These are phyloP conservation scores for Lodderomyces margitis DNA, from an alignment of 1,139 yeast species.

Conservation along the genomic window DNA sequence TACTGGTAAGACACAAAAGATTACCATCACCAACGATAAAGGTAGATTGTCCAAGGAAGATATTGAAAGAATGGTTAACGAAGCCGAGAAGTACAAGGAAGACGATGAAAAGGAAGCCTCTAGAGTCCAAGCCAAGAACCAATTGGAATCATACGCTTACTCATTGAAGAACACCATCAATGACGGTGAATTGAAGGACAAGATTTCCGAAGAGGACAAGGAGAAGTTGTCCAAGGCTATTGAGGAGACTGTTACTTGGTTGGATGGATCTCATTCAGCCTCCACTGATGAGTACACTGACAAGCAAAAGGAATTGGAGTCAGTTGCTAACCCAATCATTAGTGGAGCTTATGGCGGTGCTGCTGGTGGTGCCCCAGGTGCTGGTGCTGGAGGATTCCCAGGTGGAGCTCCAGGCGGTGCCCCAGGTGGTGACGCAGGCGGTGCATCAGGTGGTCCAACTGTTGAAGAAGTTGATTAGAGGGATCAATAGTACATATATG, in stretches of 20 bases:
- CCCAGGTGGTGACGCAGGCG: constrained; percentile 49
- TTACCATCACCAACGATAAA: constrained; percentile 50
- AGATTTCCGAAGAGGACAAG: constrained; percentile 78
- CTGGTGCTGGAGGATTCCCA: constrained; percentile 60
- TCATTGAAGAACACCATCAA: constrained; percentile 75
- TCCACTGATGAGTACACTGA: constrained; percentile 83
- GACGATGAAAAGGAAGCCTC: constrained; percentile 49
- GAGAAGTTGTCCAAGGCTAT: constrained; percentile 79
- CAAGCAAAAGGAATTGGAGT: constrained; percentile 92
- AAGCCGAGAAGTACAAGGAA: constrained; percentile 51
- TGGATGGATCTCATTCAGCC: constrained; percentile 85
- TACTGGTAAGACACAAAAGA: constrained; percentile 67
- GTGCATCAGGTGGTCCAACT: constrained; percentile 63
- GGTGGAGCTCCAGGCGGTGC: constrained; percentile 64
- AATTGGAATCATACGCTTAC: constrained; percentile 89
- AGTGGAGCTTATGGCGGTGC: constrained; percentile 78
- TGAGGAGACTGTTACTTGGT: constrained; percentile 83
- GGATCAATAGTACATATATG: not conserved
- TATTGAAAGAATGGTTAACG: constrained; percentile 50
- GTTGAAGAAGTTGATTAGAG: constrained; percentile 89
- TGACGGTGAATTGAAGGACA: constrained; percentile 77
- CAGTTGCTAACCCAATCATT: constrained; percentile 91
- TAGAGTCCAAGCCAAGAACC: constrained; percentile 69
- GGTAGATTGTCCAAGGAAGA: constrained; percentile 54
- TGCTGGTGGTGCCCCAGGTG: constrained; percentile 55